These are phyloP conservation scores for Immersiella caudata DNA, from an alignment of 495 filamentous ascomycete genomes.

Conservation along the genomic window DNA sequence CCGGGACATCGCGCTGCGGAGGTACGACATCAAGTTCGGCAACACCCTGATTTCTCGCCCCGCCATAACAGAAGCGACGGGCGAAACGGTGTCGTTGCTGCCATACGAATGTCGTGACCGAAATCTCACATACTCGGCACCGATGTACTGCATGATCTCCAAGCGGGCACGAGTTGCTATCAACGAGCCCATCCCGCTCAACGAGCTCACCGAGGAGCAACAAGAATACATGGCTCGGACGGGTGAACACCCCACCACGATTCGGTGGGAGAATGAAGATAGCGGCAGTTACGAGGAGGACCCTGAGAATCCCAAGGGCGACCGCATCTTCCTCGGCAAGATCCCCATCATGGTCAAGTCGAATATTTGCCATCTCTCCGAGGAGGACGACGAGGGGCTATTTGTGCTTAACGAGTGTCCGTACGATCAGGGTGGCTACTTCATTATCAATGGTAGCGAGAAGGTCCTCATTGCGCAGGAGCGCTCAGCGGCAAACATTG, in stretches of 20 bases:
- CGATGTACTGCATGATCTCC: conserved; percentile 82
- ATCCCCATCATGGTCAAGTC: conserved; percentile 98
- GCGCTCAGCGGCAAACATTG: conserved; percentile 94
- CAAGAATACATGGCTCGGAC: conserved; percentile 49
- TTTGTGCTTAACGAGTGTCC: conserved; percentile 93
- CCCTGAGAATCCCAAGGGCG: conserved; percentile 48
- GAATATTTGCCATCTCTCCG: conserved; percentile 84
- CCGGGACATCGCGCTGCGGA: conserved; percentile 75
- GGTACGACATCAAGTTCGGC: conserved; percentile 93
- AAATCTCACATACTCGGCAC: conserved; percentile 92
- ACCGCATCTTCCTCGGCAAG: conserved; percentile 80
- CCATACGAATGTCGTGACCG: conserved; percentile 93
- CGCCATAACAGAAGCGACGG: conserved; percentile 88
- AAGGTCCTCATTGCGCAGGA: conserved; percentile 99
- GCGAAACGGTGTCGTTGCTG: conserved; percentile 74
- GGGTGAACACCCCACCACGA: conserved; percentile 54
- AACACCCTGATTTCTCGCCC: conserved; percentile 80
- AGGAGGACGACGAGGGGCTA: conserved; percentile 75
- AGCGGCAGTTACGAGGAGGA: conserved; percentile 45
- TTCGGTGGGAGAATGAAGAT: conserved; percentile 62
- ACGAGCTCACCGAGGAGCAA: conserved; percentile 59
- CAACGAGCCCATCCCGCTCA: conserved; percentile 66
- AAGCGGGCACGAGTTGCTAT: conserved; percentile 79
- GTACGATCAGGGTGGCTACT: conserved; percentile 97
- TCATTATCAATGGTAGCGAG: conserved; percentile 99